Base-by-base conservation (phyloP, 2,329 filamentous ascomycete genomes). In the Beauveria sp. region DNA sequence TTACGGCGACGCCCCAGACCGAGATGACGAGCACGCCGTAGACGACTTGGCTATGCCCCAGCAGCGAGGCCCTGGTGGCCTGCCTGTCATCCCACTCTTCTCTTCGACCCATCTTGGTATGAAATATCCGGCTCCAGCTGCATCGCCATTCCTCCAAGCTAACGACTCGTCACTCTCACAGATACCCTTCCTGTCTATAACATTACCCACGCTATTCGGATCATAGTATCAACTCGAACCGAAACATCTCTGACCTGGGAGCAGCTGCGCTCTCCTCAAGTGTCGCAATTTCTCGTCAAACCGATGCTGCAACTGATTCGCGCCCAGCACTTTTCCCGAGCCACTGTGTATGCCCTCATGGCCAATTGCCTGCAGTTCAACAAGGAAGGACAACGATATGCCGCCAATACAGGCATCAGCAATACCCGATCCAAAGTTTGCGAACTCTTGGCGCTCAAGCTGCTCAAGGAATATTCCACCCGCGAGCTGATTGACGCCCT, bases 171-270 rank as follows among this genome's bases (percentile, higher is more conserved):
- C 24, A 20, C n/a, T 22, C 30, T 20, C 46, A 8, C 69, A 93
- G 92, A 96, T 76, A 83, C 88, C 10, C 81, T 97, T 7, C 92
- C 93, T 22, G 86, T 96, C 62, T 97, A 97, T 78, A 89, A 87
- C 73, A 86, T 96, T 66, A 96, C 92, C 30, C 93, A 97, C 74
- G 86, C 90, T 37, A 92, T 97, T 64, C 89, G 93, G 66, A 86
- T 92, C 58, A 82, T 97, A 61, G 87, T 97, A 63, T 84, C 90
- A 66, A 82, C 90, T 62, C 86, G 90, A 70, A 96, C 91, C 73
- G 93, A 97, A 77, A 97, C 92, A 2, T 93, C 91, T 0, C 77
- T 97, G 55, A 88, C 91, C 18, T 97, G 92, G 92, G 93, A 97
- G 65, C 93, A 97, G 73, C 80, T 97, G 64, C 86, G 92, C 65